A percentile compares a stretch with the other conserved stretches of the same genome.
Evolutionary conservation across 768 basidiomycete species (phyloP).

Genomic region (Russula brevipes): DNA sequence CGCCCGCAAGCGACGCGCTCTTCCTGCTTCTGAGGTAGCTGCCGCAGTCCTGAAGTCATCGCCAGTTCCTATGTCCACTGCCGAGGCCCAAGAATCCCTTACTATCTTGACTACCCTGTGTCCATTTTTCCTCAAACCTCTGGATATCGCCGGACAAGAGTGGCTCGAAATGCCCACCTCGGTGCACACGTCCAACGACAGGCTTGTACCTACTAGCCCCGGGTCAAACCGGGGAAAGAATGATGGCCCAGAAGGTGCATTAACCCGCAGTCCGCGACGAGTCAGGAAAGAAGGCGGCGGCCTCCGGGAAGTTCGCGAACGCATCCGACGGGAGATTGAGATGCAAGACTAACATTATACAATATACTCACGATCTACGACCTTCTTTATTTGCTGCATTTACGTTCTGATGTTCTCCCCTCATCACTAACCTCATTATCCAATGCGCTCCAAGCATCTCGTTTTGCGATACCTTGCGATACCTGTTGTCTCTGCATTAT

Average conservation of each 20-base stretch:
- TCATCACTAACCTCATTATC: not conserved
- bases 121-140: slow-evolving; percentile 70
- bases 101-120: slow-evolving; percentile 61
- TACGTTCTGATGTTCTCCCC: slow-evolving; percentile 1
- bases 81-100: slow-evolving; percentile 74
- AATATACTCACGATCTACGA: slow-evolving; percentile 14
- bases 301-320: slow-evolving; percentile 73
- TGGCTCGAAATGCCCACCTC: slow-evolving; percentile 57
- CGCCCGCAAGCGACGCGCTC: slow-evolving; percentile 62
- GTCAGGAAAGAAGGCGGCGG: slow-evolving; percentile 70
- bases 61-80: slow-evolving; percentile 69
- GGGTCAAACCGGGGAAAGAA: slow-evolving; percentile 42
- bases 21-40: slow-evolving; percentile 62
- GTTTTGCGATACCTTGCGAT: slow-evolving; percentile 26
- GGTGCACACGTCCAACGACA: slow-evolving; percentile 21
- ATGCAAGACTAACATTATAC: slow-evolving; percentile 44
- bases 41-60: slow-evolving; percentile 74
- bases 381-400: slow-evolving; percentile 17
- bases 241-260: slow-evolving; percentile 56
- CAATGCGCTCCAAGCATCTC: not conserved
- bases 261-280: slow-evolving; percentile 64
- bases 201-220: slow-evolving; percentile 45
- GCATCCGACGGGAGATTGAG: slow-evolving; percentile 75
- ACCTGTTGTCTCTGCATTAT: slow-evolving; percentile 12
- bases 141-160: slow-evolving; percentile 54